Evolutionary conservation across 2,329 filamentous ascomycete genomes (phyloP).

Genomic region (Myrmaecium sp.): DNA sequence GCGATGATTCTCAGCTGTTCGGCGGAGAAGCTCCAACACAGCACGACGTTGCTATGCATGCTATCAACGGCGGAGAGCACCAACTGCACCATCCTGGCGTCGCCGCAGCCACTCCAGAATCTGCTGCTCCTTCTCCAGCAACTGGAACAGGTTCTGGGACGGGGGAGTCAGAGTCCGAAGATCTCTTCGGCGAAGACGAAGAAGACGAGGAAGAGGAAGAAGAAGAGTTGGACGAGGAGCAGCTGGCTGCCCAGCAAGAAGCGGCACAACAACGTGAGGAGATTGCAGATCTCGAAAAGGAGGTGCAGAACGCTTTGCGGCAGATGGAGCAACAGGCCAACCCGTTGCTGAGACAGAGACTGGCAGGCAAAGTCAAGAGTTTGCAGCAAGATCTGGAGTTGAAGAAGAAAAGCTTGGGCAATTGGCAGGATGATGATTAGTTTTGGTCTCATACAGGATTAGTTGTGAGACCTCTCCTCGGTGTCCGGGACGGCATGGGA

Average conservation of each 20-base stretch:
- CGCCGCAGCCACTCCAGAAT: conserved; percentile 6
- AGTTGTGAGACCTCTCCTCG: too few relatives aligned
- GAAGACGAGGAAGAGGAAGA: conserved; percentile 29
- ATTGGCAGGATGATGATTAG: conserved; percentile 3
- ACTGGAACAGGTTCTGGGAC: conserved; percentile 5
- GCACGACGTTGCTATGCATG: conserved; percentile 21
- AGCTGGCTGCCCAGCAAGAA: conserved; percentile 29
- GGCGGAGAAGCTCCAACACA: conserved; percentile 5
- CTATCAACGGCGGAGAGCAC: conserved; percentile 10
- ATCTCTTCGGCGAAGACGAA: conserved; percentile 22
- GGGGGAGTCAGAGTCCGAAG: conserved; percentile 15
- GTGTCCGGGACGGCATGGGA: too few relatives aligned
- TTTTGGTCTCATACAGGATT: neutral
- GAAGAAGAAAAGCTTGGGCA: conserved; percentile 26
- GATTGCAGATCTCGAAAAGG: conserved; percentile 36
- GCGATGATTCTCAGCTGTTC: too few relatives aligned
- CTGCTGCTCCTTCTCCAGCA: too few relatives aligned
- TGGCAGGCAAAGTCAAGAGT: conserved; percentile 31
- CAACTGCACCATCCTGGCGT: conserved; percentile 1
- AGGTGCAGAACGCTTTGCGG: conserved; percentile 26
- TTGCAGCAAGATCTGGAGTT: conserved; percentile 36
- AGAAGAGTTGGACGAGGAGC: conserved; percentile 33
- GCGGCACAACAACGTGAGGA: conserved; percentile 33
- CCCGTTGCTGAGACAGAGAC: conserved; percentile 30
- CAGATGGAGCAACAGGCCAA: conserved; percentile 29